Base-by-base conservation (phyloP, 306 rosid species). In the Crotalaria pallida region DNA sequence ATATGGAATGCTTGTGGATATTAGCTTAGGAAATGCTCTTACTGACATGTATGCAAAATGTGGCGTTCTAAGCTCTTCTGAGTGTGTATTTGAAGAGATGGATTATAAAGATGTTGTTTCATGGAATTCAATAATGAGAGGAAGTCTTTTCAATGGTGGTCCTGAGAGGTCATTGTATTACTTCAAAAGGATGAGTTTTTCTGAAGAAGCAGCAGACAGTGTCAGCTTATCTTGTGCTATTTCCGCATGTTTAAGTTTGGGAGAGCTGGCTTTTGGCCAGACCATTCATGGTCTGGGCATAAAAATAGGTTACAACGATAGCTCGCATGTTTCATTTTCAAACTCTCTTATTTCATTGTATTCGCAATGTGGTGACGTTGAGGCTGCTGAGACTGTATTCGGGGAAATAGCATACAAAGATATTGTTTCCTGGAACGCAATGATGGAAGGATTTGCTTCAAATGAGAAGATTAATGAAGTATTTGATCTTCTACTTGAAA, bases 41-140 rank as follows among this genome's bases (percentile, higher is more conserved):
- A 72, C 55, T 45, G 83, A 83, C 62, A 83, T 83, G 88, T 83
- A 86, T 38, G 83, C 90, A 24, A 86, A 86, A 67, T 80, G 74
- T 44, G 72, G 82, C 31, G 72, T 68, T 74, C 36, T 72, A 67
- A 64, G 75, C 60, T 86, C 80, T 62, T 63, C 84, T 4, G 90
- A 80, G 67, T 19, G 31, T 55, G 13, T 83, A 27, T 80, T 80
- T 49, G 41, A 58, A 38, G 85, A 79, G 49, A 80, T 78, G 76
- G 83, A 59, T 40, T 21, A 48, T 80, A 83, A 58, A 68, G 88
- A 86, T 41, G 59, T 41, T 21, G 74, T 86, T 52, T 78, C 90
- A 0, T 86, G 90, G 90, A 86, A 86, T 79, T 83, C 90, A 10
- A 69, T 86, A 10, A 68, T 86, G 77, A 86, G 75, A 58, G 90